Conservation (phyloP, 2,329 filamentous ascomycete genomes). For the Apiospora pterosperma region DNA sequence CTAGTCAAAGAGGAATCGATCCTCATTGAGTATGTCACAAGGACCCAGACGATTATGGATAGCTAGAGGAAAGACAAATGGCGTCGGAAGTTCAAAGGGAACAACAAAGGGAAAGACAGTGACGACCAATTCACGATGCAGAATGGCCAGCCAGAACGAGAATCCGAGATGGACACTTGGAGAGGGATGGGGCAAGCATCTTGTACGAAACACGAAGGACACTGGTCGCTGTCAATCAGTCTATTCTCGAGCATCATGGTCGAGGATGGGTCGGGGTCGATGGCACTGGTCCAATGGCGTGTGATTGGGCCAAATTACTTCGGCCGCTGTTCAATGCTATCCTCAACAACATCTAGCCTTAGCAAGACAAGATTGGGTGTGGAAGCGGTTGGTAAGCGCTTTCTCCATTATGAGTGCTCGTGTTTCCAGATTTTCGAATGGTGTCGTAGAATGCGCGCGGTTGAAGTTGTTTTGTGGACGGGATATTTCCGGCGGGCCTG, state of each 20-base stretch:
- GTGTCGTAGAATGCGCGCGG: slow-evolving; percentile 5
- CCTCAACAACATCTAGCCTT: background rate
- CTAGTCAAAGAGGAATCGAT: slow-evolving; percentile 9
- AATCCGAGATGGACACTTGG: background rate
- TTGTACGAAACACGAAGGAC: slow-evolving; percentile 8
- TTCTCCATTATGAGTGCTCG: background rate
- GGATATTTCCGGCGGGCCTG: background rate
- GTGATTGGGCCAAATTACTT: background rate
- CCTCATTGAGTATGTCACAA: slow-evolving; percentile 4
- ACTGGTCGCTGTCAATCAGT: background rate
- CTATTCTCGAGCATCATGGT: background rate
- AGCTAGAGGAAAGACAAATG: background rate
- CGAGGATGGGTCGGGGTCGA: background rate
- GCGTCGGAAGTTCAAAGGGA: background rate
- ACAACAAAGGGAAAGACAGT: slow-evolving; percentile 9
- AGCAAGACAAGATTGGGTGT: background rate
- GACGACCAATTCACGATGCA: slow-evolving; percentile 1
- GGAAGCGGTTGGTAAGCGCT: slow-evolving; percentile 4
- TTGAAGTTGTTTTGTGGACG: slow-evolving; percentile 2
- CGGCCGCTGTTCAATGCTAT: background rate
- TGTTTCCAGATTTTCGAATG: background rate
- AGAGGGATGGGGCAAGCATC: slow-evolving; percentile 2
- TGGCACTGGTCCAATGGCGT: background rate
- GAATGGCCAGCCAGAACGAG: slow-evolving; percentile 5
- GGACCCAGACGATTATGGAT: slow-evolving; percentile 1